A percentile compares a stretch with the other conserved stretches of the same genome.
These are phyloP conservation scores for Aspergillus ellipticus DNA, from an alignment of 495 filamentous ascomycete genomes.

Conservation along the genomic window DNA sequence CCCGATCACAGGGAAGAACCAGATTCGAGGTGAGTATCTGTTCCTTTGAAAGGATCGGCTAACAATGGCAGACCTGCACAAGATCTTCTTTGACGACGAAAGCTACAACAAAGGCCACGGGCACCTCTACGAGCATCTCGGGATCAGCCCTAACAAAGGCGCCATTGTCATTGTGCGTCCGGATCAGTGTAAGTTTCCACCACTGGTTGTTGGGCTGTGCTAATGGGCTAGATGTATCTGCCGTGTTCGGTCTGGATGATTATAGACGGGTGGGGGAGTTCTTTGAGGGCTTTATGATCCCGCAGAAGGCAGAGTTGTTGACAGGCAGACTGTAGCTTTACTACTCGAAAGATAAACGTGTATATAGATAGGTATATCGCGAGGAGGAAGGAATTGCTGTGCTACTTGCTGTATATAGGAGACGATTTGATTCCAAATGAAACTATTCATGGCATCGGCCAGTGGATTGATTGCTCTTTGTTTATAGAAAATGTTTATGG, in stretches of 20 bases:
- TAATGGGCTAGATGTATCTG: constrained; percentile 33
- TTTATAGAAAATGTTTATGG: no score
- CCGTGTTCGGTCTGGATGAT: constrained; percentile 31
- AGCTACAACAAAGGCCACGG: constrained; percentile 64
- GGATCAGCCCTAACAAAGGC: constrained; percentile 50
- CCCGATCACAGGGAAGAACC: constrained; percentile 55
- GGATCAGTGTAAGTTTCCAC: constrained; percentile 57
- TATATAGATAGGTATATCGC: no score
- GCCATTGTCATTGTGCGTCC: constrained; percentile 60
- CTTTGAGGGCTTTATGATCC: constrained; percentile 37
- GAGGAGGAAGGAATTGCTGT: no score
- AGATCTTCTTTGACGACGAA: constrained; percentile 64
- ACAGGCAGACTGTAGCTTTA: constrained; percentile 5
- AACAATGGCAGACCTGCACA: constrained; percentile 48
- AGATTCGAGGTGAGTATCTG: constrained; percentile 48
- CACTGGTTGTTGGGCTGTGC: neutral
- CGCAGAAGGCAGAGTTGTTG: constrained; percentile 13
- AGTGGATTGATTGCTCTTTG: no score
- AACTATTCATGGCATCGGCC: no score
- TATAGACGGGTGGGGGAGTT: constrained; percentile 35
- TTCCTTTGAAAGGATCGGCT: neutral
- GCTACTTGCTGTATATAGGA: no score
- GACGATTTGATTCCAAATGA: no score
- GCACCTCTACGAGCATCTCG: constrained; percentile 59
- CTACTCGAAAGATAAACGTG: neutral